Evolutionary conservation across 176 grass and related monocot genomes (phyloP).

Genomic region (Pharus latifolius): DNA sequence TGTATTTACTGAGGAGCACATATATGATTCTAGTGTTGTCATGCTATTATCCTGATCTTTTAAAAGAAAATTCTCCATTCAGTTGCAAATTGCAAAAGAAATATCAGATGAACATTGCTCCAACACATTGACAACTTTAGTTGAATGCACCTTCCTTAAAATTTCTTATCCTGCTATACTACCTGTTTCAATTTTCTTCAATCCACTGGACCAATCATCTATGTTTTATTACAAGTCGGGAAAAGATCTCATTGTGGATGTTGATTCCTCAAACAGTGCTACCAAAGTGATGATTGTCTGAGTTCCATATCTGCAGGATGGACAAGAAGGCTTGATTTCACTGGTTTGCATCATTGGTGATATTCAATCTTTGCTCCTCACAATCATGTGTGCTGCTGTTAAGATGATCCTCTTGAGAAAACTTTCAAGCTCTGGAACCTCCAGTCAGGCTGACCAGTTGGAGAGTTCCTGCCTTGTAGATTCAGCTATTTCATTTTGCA

Average conservation of each 20-base stretch:
- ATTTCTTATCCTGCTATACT: conserved; percentile 4
- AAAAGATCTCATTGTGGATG: neutral
- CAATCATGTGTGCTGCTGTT: conserved; percentile 64
- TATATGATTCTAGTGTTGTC: neutral
- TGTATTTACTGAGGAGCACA: too few species aligned
- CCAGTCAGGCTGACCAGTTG: conserved; percentile 51
- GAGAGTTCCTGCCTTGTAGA: conserved; percentile 79
- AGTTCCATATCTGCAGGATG: conserved; percentile 44
- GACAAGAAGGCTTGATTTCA: conserved; percentile 45
- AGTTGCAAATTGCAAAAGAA: neutral
- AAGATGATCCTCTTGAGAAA: conserved; percentile 74
- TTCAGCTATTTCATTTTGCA: conserved; percentile 89
- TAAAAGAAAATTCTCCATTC: neutral
- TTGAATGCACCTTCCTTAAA: conserved; percentile 5
- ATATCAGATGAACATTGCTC: neutral
- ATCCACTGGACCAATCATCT: neutral
- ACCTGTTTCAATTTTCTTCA: conserved; percentile 3
- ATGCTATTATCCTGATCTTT: conserved; percentile 2
- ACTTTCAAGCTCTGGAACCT: conserved; percentile 30
- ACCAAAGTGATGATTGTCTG: neutral
- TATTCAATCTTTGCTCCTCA: conserved; percentile 80
- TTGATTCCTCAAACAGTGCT: neutral
- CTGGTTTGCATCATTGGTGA: conserved; percentile 46
- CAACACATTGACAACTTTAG: neutral
- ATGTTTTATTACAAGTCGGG: neutral